Base-by-base conservation (phyloP, 2,329 filamentous ascomycete species). In the Beauveria bassiana region DNA sequence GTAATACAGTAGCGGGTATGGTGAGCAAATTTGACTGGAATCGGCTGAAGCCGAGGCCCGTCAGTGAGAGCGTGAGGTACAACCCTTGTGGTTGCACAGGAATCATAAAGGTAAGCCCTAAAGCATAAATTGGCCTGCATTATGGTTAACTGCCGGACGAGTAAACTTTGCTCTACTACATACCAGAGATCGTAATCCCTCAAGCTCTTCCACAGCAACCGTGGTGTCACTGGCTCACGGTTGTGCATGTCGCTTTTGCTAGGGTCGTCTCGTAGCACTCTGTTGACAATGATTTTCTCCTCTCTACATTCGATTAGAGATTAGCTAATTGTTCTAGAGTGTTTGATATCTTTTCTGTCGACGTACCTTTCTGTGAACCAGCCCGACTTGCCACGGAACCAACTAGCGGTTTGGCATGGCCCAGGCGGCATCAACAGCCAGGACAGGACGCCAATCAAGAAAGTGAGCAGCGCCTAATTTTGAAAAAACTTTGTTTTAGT, bases 211-310 rank as follows among this genome's bases (percentile, higher is more conserved):
- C 79, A 81, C 1, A 84, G 74, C 3, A 77, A 72, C 9, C 70
- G 72, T 2, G 74, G 71, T 0, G 78, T 80, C n/a, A 86, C 73
- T 0, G 78, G 78, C 67, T 85, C 76, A 6, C 82, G 78, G 62
- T 85, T 85, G 67, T 85, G 80, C 80, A 86, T 84, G 55, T 78
- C 77, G 43, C 79, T 79, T 68, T 82, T 83, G 20, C 75, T 76
- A 0, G 82, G 83, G 61, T 85, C 84, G 51, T 87, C 84, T 2
- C 84, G 78, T 12, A 77, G 67, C 2, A 77, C 69, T 0, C 85
- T 76, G 62, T 85, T 86, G n/a, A 85, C 82, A 20, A 86, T 76
- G 60, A 86, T 86, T 28, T 73, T 72, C 62, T 83, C 78, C 65
- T 85, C 82, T 12, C 63, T 52, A 54, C 14, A 46, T 24, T 9